phyloP scores from a whole-genome alignment of 1,284 basidiomycete species.

The Tetrapyrgos nigripes region DNA sequence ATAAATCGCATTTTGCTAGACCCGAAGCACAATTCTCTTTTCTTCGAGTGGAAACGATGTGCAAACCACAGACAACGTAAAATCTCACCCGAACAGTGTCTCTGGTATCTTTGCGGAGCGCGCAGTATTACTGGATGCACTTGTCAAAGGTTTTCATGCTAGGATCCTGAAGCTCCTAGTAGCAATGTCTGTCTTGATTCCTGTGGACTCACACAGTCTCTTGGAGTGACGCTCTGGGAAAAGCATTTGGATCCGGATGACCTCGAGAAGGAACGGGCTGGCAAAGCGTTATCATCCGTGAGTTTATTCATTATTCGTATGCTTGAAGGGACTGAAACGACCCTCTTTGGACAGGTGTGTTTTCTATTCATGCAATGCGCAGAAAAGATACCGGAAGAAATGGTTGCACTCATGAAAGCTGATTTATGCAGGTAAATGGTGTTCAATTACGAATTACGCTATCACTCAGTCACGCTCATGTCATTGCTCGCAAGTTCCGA shows the following conservation, averaged over 20 bases:
- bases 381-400: slow-evolving; percentile 59
- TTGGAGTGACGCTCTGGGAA: slow-evolving; percentile 64
- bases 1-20: slow-evolving; percentile 34
- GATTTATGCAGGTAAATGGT: slow-evolving; percentile 65
- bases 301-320: slow-evolving; percentile 25
- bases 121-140: slow-evolving; percentile 44
- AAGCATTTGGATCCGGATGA: slow-evolving; percentile 46
- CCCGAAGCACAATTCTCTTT: slow-evolving; percentile 50
- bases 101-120: slow-evolving; percentile 42
- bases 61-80: slow-evolving; percentile 17
- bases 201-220: slow-evolving; percentile 50
- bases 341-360: slow-evolving; percentile 51
- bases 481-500: slow-evolving; percentile 46
- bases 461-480: background rate
- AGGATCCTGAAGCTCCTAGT: slow-evolving; percentile 66
- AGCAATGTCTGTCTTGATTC: slow-evolving; percentile 59
- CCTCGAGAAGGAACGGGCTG: slow-evolving; percentile 33
- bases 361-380: slow-evolving; percentile 77
- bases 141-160: slow-evolving; percentile 51
- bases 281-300: slow-evolving; percentile 57
- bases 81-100: slow-evolving; percentile 27
- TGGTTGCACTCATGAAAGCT: slow-evolving; percentile 55
- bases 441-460: background rate
- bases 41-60: slow-evolving; percentile 30
- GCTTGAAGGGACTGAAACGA: background rate